Conservation (phyloP, 192 early-diverging fungal species). For the Linderina pennispora region DNA sequence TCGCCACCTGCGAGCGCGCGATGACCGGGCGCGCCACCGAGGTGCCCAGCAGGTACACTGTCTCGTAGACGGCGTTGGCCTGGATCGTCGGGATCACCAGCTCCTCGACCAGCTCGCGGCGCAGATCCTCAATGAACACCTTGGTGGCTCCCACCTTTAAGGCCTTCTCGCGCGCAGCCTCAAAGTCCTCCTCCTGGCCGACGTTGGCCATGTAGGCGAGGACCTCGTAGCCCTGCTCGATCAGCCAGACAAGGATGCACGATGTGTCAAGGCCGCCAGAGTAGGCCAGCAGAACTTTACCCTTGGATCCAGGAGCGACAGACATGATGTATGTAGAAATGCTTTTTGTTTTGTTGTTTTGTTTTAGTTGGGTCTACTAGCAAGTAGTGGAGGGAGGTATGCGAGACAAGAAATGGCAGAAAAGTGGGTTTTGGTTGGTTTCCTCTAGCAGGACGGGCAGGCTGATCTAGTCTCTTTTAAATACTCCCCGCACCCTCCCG, state of each 20-base stretch:
- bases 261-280: conserved; percentile 99
- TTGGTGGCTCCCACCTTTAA: conserved; percentile 87
- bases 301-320: conserved; percentile 59
- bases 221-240: conserved; percentile 97
- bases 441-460: too few species aligned
- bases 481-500: too few species aligned
- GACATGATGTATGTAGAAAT: conserved; percentile 26
- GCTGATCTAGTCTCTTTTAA: too few species aligned
- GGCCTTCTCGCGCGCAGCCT: conserved; percentile 88
- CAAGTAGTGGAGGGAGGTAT: too few species aligned
- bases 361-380: neutral
- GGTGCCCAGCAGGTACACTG: conserved; percentile 95
- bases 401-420: too few species aligned
- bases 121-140: conserved; percentile 96
- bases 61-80: conserved; percentile 93
- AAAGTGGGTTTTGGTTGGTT: too few species aligned
- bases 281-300: conserved; percentile 90
- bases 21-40: conserved; percentile 97
- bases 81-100: conserved; percentile 89
- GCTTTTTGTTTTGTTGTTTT: conserved; percentile 8
- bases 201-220: conserved; percentile 97
- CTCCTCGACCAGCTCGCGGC: conserved; percentile 89
- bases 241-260: conserved; percentile 97
- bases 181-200: conserved; percentile 99
- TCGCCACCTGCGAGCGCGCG: conserved; percentile 82